Evolutionary conservation across 768 basidiomycete genomes (phyloP).

Genomic region (Suillus alpinus): DNA sequence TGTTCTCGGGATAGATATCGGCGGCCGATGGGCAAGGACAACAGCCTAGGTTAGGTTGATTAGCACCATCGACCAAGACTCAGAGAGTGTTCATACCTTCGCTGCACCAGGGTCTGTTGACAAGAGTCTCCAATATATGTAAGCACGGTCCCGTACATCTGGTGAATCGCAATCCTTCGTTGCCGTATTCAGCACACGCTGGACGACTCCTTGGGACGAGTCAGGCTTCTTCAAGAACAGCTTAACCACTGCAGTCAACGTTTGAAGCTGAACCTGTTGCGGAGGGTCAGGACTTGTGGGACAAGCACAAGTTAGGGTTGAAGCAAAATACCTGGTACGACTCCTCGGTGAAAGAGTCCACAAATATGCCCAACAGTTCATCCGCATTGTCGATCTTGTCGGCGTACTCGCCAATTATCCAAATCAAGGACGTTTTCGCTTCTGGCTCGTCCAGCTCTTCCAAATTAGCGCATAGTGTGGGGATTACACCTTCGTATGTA

Average conservation of each 20-base stretch:
- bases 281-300: background rate
- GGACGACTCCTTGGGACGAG: slow-evolving; percentile 86
- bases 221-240: slow-evolving; percentile 95
- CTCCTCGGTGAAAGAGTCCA: slow-evolving; percentile 92
- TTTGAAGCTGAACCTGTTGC: slow-evolving; percentile 67
- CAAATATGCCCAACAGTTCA: slow-evolving; percentile 85
- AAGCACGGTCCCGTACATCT: slow-evolving; percentile 94
- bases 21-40: slow-evolving; percentile 87
- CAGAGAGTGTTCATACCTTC: slow-evolving; percentile 52
- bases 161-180: slow-evolving; percentile 98
- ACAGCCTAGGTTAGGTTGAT: slow-evolving; percentile 51
- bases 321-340: slow-evolving; percentile 67
- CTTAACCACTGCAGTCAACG: slow-evolving; percentile 94
- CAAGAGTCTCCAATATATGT: slow-evolving; percentile 95
- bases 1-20: slow-evolving; percentile 89
- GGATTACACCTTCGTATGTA: slow-evolving; percentile 96
- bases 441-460: slow-evolving; percentile 98
- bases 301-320: background rate
- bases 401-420: slow-evolving; percentile 99
- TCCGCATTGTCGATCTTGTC: slow-evolving; percentile 97
- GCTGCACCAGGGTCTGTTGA: slow-evolving; percentile 95
- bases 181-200: slow-evolving; percentile 87
- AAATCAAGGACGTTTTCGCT: slow-evolving; percentile 95
- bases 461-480: slow-evolving; percentile 88
- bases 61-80: background rate